Evolutionary conservation across 306 rosid species (phyloP).

Genomic region (Gynostemma pentaphyllum): DNA sequence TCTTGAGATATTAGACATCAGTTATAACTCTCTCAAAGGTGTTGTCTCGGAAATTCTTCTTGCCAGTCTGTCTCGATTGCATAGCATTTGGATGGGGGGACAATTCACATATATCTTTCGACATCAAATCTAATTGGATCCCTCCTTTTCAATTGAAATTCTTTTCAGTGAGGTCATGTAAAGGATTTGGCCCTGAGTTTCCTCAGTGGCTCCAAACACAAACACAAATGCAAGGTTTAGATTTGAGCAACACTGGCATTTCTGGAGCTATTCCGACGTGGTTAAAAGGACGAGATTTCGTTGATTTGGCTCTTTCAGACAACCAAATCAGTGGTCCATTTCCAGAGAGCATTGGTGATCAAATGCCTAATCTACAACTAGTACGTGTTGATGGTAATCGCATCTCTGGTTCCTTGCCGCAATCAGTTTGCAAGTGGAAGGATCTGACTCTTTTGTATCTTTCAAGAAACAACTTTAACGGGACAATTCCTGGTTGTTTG

Average conservation of each 20-base stretch:
- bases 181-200: not conserved
- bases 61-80: conserved; percentile 11
- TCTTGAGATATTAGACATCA: not conserved
- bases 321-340: not conserved
- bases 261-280: not conserved
- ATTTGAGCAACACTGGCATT: not conserved
- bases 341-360: not conserved
- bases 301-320: conserved; percentile 3
- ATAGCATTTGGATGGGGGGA: not conserved
- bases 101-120: not conserved
- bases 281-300: not conserved
- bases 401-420: not conserved
- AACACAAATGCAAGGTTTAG: not conserved
- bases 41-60: conserved; percentile 1
- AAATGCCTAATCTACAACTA: not conserved
- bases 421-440: not conserved
- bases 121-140: not conserved
- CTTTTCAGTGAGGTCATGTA: not conserved
- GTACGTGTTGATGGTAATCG: not conserved
- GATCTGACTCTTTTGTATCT: not conserved
- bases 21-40: not conserved
- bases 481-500: not conserved
- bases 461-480: not conserved
- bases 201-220: not conserved
- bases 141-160: not conserved